Evolutionary conservation across 805 yeast species (phyloP), one percentile per base, ranked within the genome.

Genomic region (Yamadazyma sp.): DNA sequence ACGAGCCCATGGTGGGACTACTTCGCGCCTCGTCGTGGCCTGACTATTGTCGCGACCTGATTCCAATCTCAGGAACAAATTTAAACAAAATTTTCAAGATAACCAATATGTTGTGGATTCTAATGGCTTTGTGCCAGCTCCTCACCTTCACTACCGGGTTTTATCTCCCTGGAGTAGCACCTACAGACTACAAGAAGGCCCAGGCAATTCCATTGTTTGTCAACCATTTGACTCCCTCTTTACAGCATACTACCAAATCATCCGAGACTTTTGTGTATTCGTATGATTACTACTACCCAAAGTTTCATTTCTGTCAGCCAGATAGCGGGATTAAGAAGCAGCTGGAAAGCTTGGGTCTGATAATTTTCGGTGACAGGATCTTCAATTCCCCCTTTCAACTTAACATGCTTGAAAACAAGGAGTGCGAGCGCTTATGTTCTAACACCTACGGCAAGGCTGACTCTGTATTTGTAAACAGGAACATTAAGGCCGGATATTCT

Each of bases 91-190:
- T 30, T 30, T 30, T 30, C 33, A 15, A 18, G 18, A 17, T 14
- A 28, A 28, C 12, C 33, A 25, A 25, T 16, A 30, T 19, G 25
- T 20, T 27, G n/a, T 28, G 38, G 38, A 20, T 28, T n/a, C 11
- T 35, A 12, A 7, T 28, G 12, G 33, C 38, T 7, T 16, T 32
- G 19, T 28, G 26, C 24, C 36, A 33, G 14, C 19, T 38, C 2
- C n/a, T 38, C 19, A 15, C 13, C 5, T 11, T 22, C 14, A 30
- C 28, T 2, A 35, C 46, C 24, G 95, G 82, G 2, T 91, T 93
- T 64, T 91, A 93, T 57, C 70, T 93, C 39, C 98, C 98, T 0
- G 98, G 98, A 6, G 93, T 89, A 16, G 96, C 98, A 0, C 98
- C 99, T 13, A 85, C 95, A 1, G 83, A 91, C 35, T 93, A 91